A percentile compares a stretch with the other conserved stretches of the same genome.
phyloP scores from a whole-genome alignment of 345 rosid species.

The Hibiscus tridactylites region DNA sequence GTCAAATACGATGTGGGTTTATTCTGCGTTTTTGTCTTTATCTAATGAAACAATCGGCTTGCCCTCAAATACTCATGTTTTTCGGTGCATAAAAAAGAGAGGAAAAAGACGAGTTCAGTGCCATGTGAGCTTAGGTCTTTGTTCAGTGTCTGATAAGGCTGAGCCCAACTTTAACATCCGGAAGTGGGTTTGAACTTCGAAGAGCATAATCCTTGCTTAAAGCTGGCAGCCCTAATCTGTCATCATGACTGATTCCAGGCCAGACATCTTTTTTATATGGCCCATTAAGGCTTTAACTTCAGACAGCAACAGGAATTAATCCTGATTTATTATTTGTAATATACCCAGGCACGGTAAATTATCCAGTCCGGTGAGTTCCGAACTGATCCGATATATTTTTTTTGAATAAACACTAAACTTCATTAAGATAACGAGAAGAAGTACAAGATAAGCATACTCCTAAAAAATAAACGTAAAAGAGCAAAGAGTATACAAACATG shows the following conservation, averaged over 20 bases:
- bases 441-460: too few relatives aligned
- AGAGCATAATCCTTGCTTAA: not conserved
- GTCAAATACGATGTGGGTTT: not conserved
- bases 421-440: too few relatives aligned
- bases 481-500: too few relatives aligned
- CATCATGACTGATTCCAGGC: not conserved
- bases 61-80: too few relatives aligned
- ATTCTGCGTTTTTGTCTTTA: not conserved
- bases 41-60: not conserved
- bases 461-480: too few relatives aligned
- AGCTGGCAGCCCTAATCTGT: not conserved
- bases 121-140: not conserved
- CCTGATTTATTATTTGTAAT: too few relatives aligned
- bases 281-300: not conserved
- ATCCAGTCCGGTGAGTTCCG: too few relatives aligned
- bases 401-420: too few relatives aligned
- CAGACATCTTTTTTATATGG: not conserved
- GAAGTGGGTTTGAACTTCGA: constrained; percentile 1
- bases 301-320: too few relatives aligned
- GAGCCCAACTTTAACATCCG: constrained; percentile 3
- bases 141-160: not conserved
- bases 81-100: not conserved
- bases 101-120: too few relatives aligned
- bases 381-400: too few relatives aligned
- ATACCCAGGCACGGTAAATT: too few relatives aligned